Conservation (phyloP, 1,284 basidiomycete species). For the Afroboletus lepidellus region DNA sequence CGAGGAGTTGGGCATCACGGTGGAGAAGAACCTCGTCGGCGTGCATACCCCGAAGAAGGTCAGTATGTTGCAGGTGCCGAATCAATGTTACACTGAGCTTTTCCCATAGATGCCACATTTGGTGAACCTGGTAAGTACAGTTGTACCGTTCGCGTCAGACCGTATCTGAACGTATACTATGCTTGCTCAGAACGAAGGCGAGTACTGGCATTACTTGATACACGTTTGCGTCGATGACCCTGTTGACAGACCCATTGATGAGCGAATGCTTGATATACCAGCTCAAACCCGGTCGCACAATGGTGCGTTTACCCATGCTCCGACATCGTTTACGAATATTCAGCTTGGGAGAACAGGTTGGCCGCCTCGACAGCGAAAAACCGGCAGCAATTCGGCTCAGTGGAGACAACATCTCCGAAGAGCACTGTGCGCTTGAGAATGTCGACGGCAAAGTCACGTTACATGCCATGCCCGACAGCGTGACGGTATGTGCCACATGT, state of each 20-base stretch:
- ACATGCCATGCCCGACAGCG: constrained; percentile 74
- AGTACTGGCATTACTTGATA: constrained; percentile 7
- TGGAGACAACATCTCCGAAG: constrained; percentile 87
- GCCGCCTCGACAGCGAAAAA: constrained; percentile 77
- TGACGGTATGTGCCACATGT: constrained; percentile 73
- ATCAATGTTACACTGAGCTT: constrained; percentile 12
- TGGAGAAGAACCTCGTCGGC: constrained; percentile 93
- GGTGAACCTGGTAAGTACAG: constrained; percentile 80
- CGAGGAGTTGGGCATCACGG: constrained; percentile 95
- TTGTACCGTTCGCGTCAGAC: constrained; percentile 12
- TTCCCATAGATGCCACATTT: constrained; percentile 81
- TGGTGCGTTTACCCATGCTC: constrained; percentile 42
- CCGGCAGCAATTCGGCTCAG: constrained; percentile 89
- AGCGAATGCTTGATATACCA: constrained; percentile 94
- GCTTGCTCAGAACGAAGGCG: constrained; percentile 77
- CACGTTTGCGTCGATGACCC: constrained; percentile 17
- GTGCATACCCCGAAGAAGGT: constrained; percentile 99
- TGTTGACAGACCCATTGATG: constrained; percentile 74
- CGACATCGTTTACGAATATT: constrained; percentile 11
- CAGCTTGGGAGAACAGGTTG: constrained; percentile 53
- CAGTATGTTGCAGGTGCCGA: constrained; percentile 22
- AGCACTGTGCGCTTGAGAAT: constrained; percentile 93
- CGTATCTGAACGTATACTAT: constrained; percentile 13
- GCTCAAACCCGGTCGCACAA: constrained; percentile 84
- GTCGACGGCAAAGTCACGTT: constrained; percentile 83